A percentile compares a stretch with the other conserved stretches of the same genome.
Evolutionary conservation across 148 eudicot genomes (phyloP).

Genomic region (Beta vulgaris): DNA sequence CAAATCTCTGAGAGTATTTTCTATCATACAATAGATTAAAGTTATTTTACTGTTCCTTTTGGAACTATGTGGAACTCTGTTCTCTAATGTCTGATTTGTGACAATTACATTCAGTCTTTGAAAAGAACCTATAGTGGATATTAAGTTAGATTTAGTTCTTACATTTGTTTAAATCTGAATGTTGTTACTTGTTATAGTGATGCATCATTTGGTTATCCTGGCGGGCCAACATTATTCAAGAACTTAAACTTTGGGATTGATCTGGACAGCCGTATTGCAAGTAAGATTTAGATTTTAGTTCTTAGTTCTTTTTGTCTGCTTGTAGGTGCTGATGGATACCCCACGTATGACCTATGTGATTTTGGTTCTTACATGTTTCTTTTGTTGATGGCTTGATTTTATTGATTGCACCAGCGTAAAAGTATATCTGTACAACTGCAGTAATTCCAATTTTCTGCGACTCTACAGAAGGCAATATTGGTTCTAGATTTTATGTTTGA

Average conservation of each 20-base stretch:
- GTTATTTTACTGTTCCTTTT: background rate
- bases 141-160: background rate
- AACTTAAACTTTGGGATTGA: conserved; percentile 97
- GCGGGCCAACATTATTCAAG: conserved; percentile 86
- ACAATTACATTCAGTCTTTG: background rate
- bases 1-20: background rate
- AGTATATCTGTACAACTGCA: background rate
- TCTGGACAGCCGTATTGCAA: conserved; percentile 95
- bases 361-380: background rate
- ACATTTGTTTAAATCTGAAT: conserved; percentile 9
- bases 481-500: background rate
- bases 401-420: background rate
- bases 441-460: background rate
- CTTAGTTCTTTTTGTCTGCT: conserved; percentile 14
- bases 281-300: conserved; percentile 48
- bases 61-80: conserved; percentile 10
- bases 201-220: conserved; percentile 98
- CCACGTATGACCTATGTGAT: background rate
- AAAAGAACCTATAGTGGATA: background rate
- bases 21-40: background rate
- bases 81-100: background rate
- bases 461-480: background rate
- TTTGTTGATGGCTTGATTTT: conserved; percentile 4
- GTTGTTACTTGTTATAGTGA: conserved; percentile 65
- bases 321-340: conserved; percentile 6